Evolutionary conservation across 345 rosid species (phyloP).

Genomic region (Atalantia buxifolia): DNA sequence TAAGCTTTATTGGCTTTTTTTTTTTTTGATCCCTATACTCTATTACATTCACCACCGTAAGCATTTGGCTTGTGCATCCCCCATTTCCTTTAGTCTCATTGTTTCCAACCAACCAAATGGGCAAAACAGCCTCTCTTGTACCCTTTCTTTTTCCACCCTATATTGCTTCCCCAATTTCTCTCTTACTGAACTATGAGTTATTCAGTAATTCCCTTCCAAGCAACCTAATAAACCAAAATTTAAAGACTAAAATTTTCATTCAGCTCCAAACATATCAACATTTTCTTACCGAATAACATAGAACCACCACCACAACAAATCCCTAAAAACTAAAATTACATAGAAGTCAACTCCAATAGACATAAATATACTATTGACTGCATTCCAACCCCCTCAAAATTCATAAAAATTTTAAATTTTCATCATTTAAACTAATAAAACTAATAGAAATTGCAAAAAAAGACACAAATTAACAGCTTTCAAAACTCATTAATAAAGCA

Average conservation of each 20-base stretch:
- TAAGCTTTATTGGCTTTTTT: background rate
- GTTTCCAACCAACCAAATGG: background rate
- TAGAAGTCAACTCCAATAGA: background rate
- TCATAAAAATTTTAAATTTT: background rate
- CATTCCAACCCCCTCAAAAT: background rate
- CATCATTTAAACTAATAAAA: background rate
- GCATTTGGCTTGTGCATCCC: background rate
- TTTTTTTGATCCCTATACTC: background rate
- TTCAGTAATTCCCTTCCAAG: background rate
- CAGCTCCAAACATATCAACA: background rate
- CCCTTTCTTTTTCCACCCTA: background rate
- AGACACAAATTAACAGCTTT: background rate
- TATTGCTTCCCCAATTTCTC: background rate
- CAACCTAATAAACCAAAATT: background rate
- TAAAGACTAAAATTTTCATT: background rate
- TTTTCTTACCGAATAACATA: background rate
- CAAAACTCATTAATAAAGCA: background rate
- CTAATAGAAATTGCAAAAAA: background rate
- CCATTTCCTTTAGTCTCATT: background rate
- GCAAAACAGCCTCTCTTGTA: background rate
- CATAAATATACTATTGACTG: too few relatives aligned
- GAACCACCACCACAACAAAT: background rate
- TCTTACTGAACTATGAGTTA: background rate
- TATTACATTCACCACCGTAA: background rate
- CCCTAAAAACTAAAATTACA: background rate